These are phyloP conservation scores for Berberis vulgaris DNA, from an alignment of 164 flowering plant genomes.

Conservation along the genomic window DNA sequence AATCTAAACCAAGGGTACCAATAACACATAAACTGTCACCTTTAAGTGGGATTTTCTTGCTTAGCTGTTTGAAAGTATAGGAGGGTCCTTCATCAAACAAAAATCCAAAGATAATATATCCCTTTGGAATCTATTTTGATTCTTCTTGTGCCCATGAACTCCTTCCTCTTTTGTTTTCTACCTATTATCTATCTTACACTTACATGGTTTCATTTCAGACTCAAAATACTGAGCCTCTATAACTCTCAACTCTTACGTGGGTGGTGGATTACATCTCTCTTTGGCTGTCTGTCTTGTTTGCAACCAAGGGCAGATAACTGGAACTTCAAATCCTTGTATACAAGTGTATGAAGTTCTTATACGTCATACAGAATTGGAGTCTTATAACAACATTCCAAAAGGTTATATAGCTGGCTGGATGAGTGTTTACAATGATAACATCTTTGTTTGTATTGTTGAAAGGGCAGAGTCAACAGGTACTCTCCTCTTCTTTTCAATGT, in stretches of 20 bases:
- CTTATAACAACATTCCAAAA: constrained; percentile 6
- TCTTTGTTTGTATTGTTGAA: constrained; percentile 1
- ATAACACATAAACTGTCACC: constrained; percentile 4
- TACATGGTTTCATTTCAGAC: neutral
- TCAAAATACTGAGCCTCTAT: neutral
- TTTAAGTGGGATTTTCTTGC: neutral
- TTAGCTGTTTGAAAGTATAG: neutral
- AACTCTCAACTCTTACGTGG: neutral
- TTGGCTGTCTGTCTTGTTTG: neutral
- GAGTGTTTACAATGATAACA: constrained; percentile 1
- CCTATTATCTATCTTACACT: neutral
- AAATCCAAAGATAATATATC: neutral
- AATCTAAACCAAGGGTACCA: neutral
- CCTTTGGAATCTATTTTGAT: neutral
- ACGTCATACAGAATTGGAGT: neutral
- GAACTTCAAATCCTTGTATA: neutral
- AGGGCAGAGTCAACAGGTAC: constrained; percentile 9
- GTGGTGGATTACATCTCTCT: neutral
- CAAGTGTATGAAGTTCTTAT: neutral
- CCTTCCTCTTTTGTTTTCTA: neutral
- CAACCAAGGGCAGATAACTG: neutral
- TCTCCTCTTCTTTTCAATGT: neutral
- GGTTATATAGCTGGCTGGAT: constrained; percentile 3
- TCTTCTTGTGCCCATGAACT: neutral
- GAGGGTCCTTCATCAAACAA: neutral